Evolutionary conservation across 208 protist genomes (phyloP), one percentile per base, ranked within the genome.

Genomic region (Acanthamoeba triangularis): DNA sequence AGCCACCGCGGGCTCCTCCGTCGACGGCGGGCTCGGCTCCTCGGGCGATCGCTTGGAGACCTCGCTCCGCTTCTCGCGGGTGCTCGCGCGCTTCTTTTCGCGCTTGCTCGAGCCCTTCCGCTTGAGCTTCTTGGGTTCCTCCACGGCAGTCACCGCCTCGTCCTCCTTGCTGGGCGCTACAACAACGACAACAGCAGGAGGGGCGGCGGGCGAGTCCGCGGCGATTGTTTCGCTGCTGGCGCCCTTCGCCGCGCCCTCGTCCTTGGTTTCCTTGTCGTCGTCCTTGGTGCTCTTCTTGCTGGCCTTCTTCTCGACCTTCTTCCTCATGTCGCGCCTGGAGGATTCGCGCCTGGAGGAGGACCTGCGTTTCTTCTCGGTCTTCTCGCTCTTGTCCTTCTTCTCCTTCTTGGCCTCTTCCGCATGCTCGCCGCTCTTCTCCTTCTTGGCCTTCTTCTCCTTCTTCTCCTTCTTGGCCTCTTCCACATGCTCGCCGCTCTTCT

Each of bases 51-150:
- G 13, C n/a, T 78, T 78, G 69, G 3, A 8, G 59, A 63, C 59
- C 23, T 63, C 59, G 59, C 59, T 44, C 13, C 69, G 69, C 69
- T 78, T 78, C 69, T 78, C 69, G 69, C 69, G 69, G 33, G 37
- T 14, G 69, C 69, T 44, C 18, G 30, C 28, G 8, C 69, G 69
- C 69, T 41, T 78, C 69, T 78, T 44, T n/a, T 78, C 35, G 69
- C 69, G 69, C 35, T 78, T 78, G 59, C 49, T 11, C 7, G 11
- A 25, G 59, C 59, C 23, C 59, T 63, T 63, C 59, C 59, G 59
- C 59, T 78, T 78, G 35, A 44, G 8, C 35, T 78, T 44, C 35
- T 78, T 78, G 18, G 69, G 18, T 4, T 37, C 69, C 18, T 78
- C 69, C 3, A 2, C 33, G 33, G 16, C 30, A 7, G 28, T 33